These are phyloP conservation scores for Cytidiella melzeri DNA, from an alignment of 768 basidiomycete species.

Conservation along the genomic window DNA sequence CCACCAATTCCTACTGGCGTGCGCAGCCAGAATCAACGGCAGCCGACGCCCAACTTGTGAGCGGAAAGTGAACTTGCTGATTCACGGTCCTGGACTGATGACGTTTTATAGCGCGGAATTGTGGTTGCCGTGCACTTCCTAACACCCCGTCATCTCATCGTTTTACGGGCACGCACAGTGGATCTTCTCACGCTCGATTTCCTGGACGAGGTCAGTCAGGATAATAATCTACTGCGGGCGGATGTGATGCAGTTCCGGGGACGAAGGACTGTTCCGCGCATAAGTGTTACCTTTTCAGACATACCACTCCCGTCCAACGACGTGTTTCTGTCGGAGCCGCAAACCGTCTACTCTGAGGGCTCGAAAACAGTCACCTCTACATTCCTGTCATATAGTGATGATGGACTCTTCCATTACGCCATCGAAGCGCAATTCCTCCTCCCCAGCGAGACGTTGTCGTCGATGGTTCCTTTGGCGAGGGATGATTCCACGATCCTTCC, in stretches of 20 bases:
- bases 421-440: constrained; percentile 26
- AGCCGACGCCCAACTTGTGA: too few relatives aligned
- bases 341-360: neutral
- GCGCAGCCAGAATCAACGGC: constrained; percentile 22
- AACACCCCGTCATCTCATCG: constrained; percentile 41
- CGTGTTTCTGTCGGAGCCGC: constrained; percentile 15
- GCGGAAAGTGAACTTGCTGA: too few relatives aligned
- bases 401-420: constrained; percentile 46
- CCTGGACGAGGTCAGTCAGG: neutral
- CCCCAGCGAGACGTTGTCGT: neutral
- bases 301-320: too few relatives aligned
- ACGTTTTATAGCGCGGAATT: constrained; percentile 38
- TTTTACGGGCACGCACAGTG: constrained; percentile 45
- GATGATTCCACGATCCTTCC: constrained; percentile 6
- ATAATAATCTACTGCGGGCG: too few relatives aligned
- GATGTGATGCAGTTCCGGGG: too few relatives aligned
- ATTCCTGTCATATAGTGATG: constrained; percentile 38
- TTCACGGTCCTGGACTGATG: too few relatives aligned
- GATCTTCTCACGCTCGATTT: constrained; percentile 35
- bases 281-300: too few relatives aligned
- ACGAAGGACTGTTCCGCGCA: too few relatives aligned
- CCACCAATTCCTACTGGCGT: constrained; percentile 16
- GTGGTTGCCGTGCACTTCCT: constrained; percentile 40
- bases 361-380: constrained; percentile 28
- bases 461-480: neutral